Percentiles rank a stretch among this genome's conserved stretches.
Conservation (phyloP, 805 yeast genomes). For the Yarrowia phangngaensis region DNA sequence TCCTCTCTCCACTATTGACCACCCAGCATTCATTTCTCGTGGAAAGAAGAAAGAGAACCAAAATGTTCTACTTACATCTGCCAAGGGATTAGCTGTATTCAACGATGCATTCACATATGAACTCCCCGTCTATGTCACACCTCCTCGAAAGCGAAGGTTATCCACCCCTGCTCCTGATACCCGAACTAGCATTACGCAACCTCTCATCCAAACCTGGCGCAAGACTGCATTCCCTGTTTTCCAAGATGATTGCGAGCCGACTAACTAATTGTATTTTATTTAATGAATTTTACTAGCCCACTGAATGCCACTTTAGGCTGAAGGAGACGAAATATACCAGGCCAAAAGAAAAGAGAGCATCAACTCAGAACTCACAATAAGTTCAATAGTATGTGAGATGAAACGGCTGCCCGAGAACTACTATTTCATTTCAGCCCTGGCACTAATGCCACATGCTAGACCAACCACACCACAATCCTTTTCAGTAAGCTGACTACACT, state of each 20-base stretch:
- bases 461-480: no score
- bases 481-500: no score
- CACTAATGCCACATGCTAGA: no score
- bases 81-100: constrained; percentile 7
- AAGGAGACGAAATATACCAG: no score
- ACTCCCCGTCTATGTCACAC: constrained; percentile 22
- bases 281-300: no score
- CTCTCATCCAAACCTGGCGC: constrained; percentile 18
- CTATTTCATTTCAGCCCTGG: no score
- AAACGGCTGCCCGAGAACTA: no score
- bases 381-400: no score
- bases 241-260: constrained; percentile 24
- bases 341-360: no score
- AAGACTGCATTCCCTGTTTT: constrained; percentile 15
- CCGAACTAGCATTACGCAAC: constrained; percentile 13
- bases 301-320: no score
- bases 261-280: no score
- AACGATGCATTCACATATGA: constrained; percentile 18
- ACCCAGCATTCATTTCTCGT: constrained; percentile 18
- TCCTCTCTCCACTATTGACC: constrained; percentile 3
- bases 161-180: constrained; percentile 12
- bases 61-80: constrained; percentile 8
- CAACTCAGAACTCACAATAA: no score
- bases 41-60: constrained; percentile 2
- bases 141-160: constrained; percentile 23